These are phyloP conservation scores for Phialemoniopsis sp. DNA, from an alignment of 2,329 filamentous ascomycete species.

Conservation along the genomic window DNA sequence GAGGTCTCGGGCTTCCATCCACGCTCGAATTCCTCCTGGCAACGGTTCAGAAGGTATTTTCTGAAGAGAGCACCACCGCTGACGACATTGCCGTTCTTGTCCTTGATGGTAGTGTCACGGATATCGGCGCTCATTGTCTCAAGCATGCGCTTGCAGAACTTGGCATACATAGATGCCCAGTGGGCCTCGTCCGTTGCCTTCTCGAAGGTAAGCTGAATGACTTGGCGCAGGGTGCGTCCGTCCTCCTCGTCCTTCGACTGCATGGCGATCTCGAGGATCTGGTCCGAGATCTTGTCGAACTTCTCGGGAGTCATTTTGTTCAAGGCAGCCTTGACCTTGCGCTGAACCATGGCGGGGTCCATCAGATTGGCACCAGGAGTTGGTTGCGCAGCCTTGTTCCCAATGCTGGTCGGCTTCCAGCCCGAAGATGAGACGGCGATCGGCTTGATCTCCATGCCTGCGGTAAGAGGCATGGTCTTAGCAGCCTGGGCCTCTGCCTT, in stretches of 20 bases:
- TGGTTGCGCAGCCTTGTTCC: constrained; percentile 29
- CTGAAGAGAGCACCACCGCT: constrained; percentile 92
- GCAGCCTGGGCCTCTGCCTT: constrained; percentile 66
- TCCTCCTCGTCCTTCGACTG: constrained; percentile 96
- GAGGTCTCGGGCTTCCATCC: constrained; percentile 85
- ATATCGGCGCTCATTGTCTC: constrained; percentile 93
- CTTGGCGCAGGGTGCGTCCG: constrained; percentile 89
- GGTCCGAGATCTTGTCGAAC: constrained; percentile 91
- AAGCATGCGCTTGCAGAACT: constrained; percentile 96
- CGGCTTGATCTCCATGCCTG: constrained; percentile 75
- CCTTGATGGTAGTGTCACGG: constrained; percentile 89
- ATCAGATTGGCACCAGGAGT: constrained; percentile 53
- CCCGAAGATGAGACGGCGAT: constrained; percentile 69
- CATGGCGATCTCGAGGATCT: constrained; percentile 86
- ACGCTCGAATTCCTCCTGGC: constrained; percentile 97
- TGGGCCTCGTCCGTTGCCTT: constrained; percentile 98
- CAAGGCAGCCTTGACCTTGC: constrained; percentile 95
- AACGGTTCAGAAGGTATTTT: constrained; percentile 97
- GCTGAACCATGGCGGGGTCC: constrained; percentile 89
- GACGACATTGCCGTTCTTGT: constrained; percentile 84
- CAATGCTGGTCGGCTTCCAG: constrained; percentile 83
- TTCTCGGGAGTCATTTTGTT: constrained; percentile 99
- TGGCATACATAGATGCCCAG: constrained; percentile 98
- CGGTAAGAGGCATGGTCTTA: constrained; percentile 89
- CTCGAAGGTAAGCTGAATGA: constrained; percentile 98